phyloP scores from a whole-genome alignment of 2,329 filamentous ascomycete species.

The Penicillium sclerotiorum region DNA sequence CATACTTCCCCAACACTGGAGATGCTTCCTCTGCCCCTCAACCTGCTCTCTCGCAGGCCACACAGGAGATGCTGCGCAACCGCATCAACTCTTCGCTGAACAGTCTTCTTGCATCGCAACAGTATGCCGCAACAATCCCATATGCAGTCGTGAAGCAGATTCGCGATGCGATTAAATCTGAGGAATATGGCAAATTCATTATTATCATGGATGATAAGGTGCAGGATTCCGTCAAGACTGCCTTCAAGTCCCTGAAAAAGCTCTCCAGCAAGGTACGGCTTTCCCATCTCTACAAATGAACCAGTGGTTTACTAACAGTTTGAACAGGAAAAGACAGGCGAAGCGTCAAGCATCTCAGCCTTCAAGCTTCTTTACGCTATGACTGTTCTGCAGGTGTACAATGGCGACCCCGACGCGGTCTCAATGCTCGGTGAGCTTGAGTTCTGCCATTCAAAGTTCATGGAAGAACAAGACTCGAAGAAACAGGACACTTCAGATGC shows the following conservation, averaged over 20 bases:
- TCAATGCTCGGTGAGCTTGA: constrained; percentile 81
- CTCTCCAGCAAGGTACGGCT: constrained; percentile 39
- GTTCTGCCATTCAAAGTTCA: constrained; percentile 69
- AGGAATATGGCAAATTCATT: constrained; percentile 44
- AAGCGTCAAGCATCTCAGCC: constrained; percentile 55
- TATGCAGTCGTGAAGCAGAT: constrained; percentile 46
- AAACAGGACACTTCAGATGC: constrained; percentile 52
- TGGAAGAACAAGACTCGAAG: constrained; percentile 54
- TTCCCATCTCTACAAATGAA: neutral
- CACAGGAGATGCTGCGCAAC: constrained; percentile 56
- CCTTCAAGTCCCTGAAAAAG: constrained; percentile 45
- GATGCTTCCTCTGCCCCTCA: constrained; percentile 38
- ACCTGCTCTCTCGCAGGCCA: constrained; percentile 51
- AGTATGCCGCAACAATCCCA: constrained; percentile 40
- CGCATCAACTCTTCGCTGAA: constrained; percentile 59
- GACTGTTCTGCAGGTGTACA: constrained; percentile 85
- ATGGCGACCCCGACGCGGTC: constrained; percentile 82
- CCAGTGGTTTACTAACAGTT: constrained; percentile 36
- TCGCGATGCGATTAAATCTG: constrained; percentile 39
- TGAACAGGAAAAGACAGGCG: constrained; percentile 53
- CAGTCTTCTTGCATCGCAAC: constrained; percentile 49
- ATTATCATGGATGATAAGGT: constrained; percentile 54
- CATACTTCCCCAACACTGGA: constrained; percentile 51
- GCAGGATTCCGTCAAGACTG: constrained; percentile 44
- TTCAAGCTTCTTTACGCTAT: constrained; percentile 82